phyloP scores from a whole-genome alignment of 75 land plant genomes.

The Picea sitchensis region DNA sequence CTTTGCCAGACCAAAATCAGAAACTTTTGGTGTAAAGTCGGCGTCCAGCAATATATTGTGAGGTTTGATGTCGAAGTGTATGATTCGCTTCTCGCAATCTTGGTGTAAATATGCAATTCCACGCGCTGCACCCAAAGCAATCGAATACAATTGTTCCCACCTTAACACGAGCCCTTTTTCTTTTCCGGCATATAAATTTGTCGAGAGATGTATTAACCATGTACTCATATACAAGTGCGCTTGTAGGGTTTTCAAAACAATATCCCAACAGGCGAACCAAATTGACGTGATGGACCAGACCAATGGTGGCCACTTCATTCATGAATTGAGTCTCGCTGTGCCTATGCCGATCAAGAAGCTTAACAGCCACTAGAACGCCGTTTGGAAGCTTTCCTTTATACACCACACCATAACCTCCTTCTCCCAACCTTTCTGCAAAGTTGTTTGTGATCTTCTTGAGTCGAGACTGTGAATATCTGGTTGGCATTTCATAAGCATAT shows the following conservation, averaged over 20 bases:
- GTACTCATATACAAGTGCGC: neutral
- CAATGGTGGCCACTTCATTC: slow-evolving; percentile 26
- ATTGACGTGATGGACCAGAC: slow-evolving; percentile 16
- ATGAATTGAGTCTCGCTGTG: slow-evolving; percentile 1
- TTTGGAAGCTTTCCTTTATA: slow-evolving; percentile 13
- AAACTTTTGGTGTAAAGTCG: too few species aligned
- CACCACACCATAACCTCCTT: slow-evolving; percentile 15
- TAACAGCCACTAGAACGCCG: slow-evolving; percentile 13
- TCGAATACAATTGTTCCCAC: neutral
- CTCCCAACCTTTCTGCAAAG: slow-evolving; percentile 7
- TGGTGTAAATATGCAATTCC: too few species aligned
- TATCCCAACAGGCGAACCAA: slow-evolving; percentile 12
- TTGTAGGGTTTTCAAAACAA: neutral
- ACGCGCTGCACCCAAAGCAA: slow-evolving; percentile 5
- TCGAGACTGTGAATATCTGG: neutral
- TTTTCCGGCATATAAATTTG: neutral
- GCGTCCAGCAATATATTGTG: too few species aligned
- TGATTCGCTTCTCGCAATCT: too few species aligned
- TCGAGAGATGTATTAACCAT: neutral
- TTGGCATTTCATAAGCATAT: neutral
- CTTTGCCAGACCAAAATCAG: too few species aligned
- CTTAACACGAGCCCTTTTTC: neutral
- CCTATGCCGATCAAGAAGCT: slow-evolving; percentile 3
- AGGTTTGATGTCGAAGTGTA: too few species aligned
- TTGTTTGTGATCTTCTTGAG: slow-evolving; percentile 8